Base-by-base conservation (phyloP, 1,284 basidiomycete species). In the Leucoagaricus sp. region DNA sequence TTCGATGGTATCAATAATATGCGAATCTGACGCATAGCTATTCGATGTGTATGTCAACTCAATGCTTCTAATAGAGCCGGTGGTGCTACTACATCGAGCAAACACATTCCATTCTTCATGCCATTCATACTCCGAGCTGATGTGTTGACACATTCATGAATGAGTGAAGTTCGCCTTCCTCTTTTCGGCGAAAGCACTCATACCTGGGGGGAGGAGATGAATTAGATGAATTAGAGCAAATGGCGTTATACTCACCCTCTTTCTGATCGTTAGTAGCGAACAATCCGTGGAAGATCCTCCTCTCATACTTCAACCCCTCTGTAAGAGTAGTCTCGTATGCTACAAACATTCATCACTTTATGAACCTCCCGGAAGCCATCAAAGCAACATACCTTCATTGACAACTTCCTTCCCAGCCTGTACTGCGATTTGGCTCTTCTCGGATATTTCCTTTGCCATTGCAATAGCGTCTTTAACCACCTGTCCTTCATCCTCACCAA, bases 221-320 rank as follows among this genome's bases (percentile, higher is more conserved):
- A 8, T 49, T 19, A 45, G 19, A 13, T 9, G 12, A 13, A 8
- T 9, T 21, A 12, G 31, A 26, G 15, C 21, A 3, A 15, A 26
- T 42, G 31, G 33, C 26, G 57, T 5, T 17, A 34, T 31, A 72
- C 85, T 63, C 64, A 89, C 93, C 93, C 76, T 98, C 95, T 81
- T 98, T 98, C 78, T 98, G 96, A 72, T 99, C 96, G 60, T 90
- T 84, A 41, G 96, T 98, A 15, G 94, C 94, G 66, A 99, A 99
- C 61, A 96, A 75, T 51, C 87, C 82, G 66, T 98, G 93, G 90
- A 98, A 98, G 50, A 96, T 75, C 63, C 94, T 81, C 60, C 94
- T 82, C 75, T 99, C 96, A 64, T 95, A 88, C 60, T 87, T 81
- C 63, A 98, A 73, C 1, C 96, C 97, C 69, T 98, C 91, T 9